Evolutionary conservation across 129 eudicot genomes (phyloP).

Genomic region (Helichrysum umbraculigerum): DNA sequence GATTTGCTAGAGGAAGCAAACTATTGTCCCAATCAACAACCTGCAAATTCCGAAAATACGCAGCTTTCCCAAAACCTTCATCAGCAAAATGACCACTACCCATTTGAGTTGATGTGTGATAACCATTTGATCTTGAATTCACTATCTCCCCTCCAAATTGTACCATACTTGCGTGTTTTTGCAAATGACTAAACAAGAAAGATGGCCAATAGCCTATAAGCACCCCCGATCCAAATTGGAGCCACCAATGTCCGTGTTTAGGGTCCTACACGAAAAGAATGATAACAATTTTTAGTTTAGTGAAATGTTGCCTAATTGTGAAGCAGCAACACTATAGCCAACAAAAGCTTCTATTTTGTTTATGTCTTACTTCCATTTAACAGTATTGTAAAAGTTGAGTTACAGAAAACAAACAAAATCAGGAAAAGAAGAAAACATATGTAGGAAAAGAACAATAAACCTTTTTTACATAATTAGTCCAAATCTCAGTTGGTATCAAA

Average conservation of each 20-base stretch:
- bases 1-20: slow-evolving; percentile 69
- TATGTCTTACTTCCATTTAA: slow-evolving; percentile 13
- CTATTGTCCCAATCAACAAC: slow-evolving; percentile 96
- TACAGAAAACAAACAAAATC: slow-evolving; percentile 20
- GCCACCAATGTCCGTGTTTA: slow-evolving; percentile 99
- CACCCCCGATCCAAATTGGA: slow-evolving; percentile 73
- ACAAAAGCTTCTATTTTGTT: slow-evolving; percentile 39
- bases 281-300: neutral
- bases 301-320: neutral
- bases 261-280: slow-evolving; percentile 57
- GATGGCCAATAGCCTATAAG: slow-evolving; percentile 96
- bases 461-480: slow-evolving; percentile 30
- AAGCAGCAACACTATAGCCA: neutral
- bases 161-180: slow-evolving; percentile 84
- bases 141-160: slow-evolving; percentile 98
- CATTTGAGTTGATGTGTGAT: slow-evolving; percentile 94
- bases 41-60: slow-evolving; percentile 86
- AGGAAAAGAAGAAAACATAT: neutral
- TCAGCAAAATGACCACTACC: slow-evolving; percentile 94
- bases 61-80: slow-evolving; percentile 86
- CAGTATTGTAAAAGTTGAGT: slow-evolving; percentile 30
- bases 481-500: slow-evolving; percentile 24
- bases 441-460: slow-evolving; percentile 18
- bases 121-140: slow-evolving; percentile 68
- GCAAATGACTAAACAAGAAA: slow-evolving; percentile 73